Evolutionary conservation across 441 rosid genomes (phyloP).

Genomic region (Adansonia madagascariensis): DNA sequence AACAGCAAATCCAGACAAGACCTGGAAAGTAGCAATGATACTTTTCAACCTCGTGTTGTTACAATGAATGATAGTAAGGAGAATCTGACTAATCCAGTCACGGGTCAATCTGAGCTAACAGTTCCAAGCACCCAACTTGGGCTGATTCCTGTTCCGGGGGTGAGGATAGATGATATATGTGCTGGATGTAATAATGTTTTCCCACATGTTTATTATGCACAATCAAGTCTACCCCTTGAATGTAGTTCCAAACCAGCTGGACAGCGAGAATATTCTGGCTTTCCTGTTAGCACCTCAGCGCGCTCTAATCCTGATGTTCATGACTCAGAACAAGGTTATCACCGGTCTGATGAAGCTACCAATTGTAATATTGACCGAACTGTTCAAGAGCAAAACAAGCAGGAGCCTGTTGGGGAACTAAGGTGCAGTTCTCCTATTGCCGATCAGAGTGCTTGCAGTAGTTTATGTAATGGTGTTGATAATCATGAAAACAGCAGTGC

Average conservation of each 20-base stretch:
- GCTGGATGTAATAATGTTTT: constrained; percentile 31
- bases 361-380: constrained; percentile 37
- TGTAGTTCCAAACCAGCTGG: constrained; percentile 34
- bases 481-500: constrained; percentile 32
- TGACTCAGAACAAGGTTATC: constrained; percentile 31
- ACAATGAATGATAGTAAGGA: constrained; percentile 44
- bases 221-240: constrained; percentile 36
- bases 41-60: constrained; percentile 36
- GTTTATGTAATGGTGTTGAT: constrained; percentile 35
- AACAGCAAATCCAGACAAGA: constrained; percentile 42
- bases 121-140: constrained; percentile 39
- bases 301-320: constrained; percentile 38
- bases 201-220: constrained; percentile 33
- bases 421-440: constrained; percentile 38
- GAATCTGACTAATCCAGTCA: constrained; percentile 39
- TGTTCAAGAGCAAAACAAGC: constrained; percentile 31
- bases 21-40: constrained; percentile 27
- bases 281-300: constrained; percentile 34
- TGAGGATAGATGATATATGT: constrained; percentile 36
- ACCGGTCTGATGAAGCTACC: constrained; percentile 31
- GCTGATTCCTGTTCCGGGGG: constrained; percentile 37
- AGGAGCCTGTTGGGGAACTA: constrained; percentile 37
- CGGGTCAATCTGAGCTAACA: constrained; percentile 42
- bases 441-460: constrained; percentile 45
- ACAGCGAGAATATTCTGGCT: constrained; percentile 39